Evolutionary conservation across 1,284 basidiomycete species (phyloP), one percentile per base, ranked within the genome.

Genomic region (Sphaerobolus stellatus): DNA sequence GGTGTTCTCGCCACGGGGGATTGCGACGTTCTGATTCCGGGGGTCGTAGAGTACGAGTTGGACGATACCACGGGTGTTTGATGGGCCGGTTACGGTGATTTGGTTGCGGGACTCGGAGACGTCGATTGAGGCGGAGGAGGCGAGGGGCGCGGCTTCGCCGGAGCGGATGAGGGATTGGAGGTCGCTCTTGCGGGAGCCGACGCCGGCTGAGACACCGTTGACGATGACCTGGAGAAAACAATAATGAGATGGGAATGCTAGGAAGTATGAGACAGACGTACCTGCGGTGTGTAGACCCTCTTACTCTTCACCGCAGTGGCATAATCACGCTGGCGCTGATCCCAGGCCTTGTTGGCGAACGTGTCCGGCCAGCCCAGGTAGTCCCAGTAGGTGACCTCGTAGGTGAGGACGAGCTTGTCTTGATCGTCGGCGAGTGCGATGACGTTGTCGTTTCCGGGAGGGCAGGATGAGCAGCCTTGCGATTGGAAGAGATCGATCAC

Each of bases 361-460:
- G 41, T 43, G 28, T 43, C 41, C 22, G 41, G 41, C 41, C 41
- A 43, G 3, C 41, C 41, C 11, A 43, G 20, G 41, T 43, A 43
- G 14, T 43, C 41, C 41, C 41, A 43, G 18, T 43, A 43, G 22
- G 41, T 43, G 41, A 43, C 41, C 28, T 43, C 41, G 41, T 43
- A 43, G 11, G 41, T 43, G 9, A 43, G 16, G 28, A 43, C 41
- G 18, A 43, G 41, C 28, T 43, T 43, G 11, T 43, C 41, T 3
- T 20, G 20, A 43, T 43, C 41, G 11, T 43, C 11, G 11, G 41
- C 16, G 6, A 43, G 14, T 14, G 41, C 22, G 41, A 43, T 43
- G 41, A 43, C 41, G 20, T 43, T 43, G 20, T 43, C 41, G 41
- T 43, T 43, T 14, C 22, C 41, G 18, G 41, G 41, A n/a, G 41